Base-by-base conservation (phyloP, 2,329 filamentous ascomycete species). In the Aureobasidium subglaciale region DNA sequence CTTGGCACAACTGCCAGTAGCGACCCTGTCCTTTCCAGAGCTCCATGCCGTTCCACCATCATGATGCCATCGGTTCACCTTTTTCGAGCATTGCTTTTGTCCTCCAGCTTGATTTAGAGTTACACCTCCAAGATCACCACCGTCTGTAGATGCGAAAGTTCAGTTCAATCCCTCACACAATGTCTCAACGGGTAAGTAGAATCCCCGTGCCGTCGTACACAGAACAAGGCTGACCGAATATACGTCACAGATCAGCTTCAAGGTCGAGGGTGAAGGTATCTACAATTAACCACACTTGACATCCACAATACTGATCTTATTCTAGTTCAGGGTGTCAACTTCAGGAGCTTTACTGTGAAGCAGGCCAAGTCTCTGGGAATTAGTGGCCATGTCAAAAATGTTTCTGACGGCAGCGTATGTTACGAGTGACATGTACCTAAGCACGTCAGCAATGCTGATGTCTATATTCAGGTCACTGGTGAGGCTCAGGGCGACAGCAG, bases 401-500 rank as follows among this genome's bases (percentile, higher is more conserved):
- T 66, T 5, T 70, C 67, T 10, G 74, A 78, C 59, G 75, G 75
- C 38, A 71, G 67, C 7, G 75, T 74, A 62, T 29, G 46, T 50
- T 9, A 15, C 10, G 2, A 0, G 4, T 30, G 20, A 27, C 16
- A 27, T 10, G 4, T 11, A 20, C 3, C 5, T 15, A 13, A 18
- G 6, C 15, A 24, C 16, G 2, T 9, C 35, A 13, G 2, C 8
- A 18, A 11, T 55, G 6, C 42, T 46, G 15, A 50, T 41, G 8
- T 8, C 6, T 15, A 29, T 46, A 2, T 10, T 16, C 61, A 96
- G 89, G 91, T 97, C 43, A 83, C 89, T 66, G 92, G 92, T 24
- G 91, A 96, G 72, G 90, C 86, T 5, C 92, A 97, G 68, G 91
- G 90, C 27, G 76, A 80, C 2, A 77, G 84, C 1, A 78, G 82